phyloP scores from a whole-genome alignment of 805 yeast genomes.

The Starmerella sp. region DNA sequence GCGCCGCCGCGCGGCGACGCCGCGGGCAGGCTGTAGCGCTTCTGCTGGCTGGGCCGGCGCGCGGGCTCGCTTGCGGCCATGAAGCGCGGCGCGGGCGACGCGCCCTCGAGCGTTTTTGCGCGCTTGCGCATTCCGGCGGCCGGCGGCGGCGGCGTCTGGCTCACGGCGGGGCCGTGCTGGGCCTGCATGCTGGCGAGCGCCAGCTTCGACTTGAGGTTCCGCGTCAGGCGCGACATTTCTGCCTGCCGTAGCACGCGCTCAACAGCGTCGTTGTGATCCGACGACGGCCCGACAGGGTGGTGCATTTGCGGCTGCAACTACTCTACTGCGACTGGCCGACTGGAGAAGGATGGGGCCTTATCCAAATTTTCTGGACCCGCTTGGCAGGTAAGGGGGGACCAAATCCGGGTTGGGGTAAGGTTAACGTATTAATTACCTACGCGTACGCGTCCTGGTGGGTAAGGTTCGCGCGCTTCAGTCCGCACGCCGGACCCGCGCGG shows the following conservation, averaged over 20 bases:
- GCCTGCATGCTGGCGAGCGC: conserved; percentile 35
- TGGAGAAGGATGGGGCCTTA: neutral
- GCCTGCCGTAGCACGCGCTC: conserved; percentile 34
- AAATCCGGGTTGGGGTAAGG: conserved; percentile 1
- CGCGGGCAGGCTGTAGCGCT: conserved; percentile 1
- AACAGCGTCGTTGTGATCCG: conserved; percentile 20
- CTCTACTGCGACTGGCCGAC: neutral
- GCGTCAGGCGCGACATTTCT: conserved; percentile 33
- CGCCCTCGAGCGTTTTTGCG: conserved; percentile 22
- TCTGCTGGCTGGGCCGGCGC: conserved; percentile 1
- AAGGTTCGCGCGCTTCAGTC: neutral
- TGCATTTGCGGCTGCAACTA: neutral
- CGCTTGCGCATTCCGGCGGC: conserved; percentile 12
- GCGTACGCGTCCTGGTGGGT: conserved; percentile 2
- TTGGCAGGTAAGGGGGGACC: neutral
- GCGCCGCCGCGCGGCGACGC: neutral
- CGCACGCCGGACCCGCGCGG: too few relatives aligned
- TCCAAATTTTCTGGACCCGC: neutral
- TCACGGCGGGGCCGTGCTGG: conserved; percentile 17
- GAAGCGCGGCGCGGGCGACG: conserved; percentile 15
- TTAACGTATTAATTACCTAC: conserved; percentile 4
- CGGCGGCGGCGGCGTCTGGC: conserved; percentile 1
- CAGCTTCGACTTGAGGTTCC: conserved; percentile 33
- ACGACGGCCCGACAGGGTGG: neutral
- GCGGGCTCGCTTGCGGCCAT: conserved; percentile 5